A percentile compares a stretch with the other conserved stretches of the same genome.
phyloP scores from a whole-genome alignment of 2,329 filamentous ascomycete genomes.

The Aspergillus eucalypticola region DNA sequence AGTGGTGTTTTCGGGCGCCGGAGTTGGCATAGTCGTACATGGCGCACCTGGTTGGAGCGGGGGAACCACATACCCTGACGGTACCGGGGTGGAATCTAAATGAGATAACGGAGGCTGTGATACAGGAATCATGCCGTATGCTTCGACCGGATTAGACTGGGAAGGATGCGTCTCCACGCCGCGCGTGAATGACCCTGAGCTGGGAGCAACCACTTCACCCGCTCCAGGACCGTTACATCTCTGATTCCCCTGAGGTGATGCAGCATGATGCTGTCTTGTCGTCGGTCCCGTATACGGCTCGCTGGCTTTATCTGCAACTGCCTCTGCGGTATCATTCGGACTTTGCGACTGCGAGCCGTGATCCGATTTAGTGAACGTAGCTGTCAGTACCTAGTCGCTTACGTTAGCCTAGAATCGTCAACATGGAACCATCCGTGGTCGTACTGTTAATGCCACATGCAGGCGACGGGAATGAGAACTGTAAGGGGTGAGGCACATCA shows the following conservation, averaged over 20 bases:
- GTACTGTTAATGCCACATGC: constrained; percentile 8
- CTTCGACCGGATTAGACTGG: not conserved
- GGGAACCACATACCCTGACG: not conserved
- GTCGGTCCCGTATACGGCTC: not conserved
- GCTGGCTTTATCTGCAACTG: not conserved
- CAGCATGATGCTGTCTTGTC: not conserved
- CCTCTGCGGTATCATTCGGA: not conserved
- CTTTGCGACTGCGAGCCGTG: not conserved
- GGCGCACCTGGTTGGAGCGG: not conserved
- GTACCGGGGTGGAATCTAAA: not conserved
- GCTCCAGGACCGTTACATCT: not conserved
- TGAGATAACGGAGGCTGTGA: not conserved
- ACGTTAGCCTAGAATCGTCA: not conserved
- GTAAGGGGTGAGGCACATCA: constrained; percentile 5
- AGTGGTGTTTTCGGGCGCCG: not conserved
- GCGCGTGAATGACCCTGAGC: not conserved
- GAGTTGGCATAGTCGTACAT: not conserved
- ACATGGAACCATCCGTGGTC: no score
- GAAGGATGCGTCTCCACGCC: not conserved
- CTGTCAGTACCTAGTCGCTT: constrained; percentile 3
- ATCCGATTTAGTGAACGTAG: not conserved
- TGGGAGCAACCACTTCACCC: not conserved
- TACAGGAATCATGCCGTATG: not conserved
- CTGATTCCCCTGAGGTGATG: not conserved
- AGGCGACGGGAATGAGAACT: constrained; percentile 3